A percentile compares a stretch with the other conserved stretches of the same genome.
These are phyloP conservation scores for Solanum tarapatanum DNA, from an alignment of 257 asterid genomes.

Conservation along the genomic window DNA sequence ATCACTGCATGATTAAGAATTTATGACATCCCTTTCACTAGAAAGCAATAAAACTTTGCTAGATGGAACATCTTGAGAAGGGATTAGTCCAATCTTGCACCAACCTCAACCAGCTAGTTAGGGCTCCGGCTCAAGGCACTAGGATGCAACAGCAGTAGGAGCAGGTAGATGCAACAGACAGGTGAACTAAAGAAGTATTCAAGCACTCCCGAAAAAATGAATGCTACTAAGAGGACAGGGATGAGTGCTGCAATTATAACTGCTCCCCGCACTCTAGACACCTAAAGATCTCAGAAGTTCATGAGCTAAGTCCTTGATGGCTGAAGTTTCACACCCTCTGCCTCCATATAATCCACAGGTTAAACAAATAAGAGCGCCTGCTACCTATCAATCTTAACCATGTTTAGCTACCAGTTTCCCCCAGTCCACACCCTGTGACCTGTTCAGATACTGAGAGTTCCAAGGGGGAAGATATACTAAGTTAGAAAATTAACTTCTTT, in stretches of 20 bases:
- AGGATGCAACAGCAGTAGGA: background rate
- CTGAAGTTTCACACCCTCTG: background rate
- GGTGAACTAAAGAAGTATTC: background rate
- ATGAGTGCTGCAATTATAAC: background rate
- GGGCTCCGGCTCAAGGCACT: background rate
- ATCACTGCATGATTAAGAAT: background rate
- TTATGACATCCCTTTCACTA: background rate
- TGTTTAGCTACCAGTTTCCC: background rate
- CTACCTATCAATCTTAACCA: background rate
- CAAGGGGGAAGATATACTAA: background rate
- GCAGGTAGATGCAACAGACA: background rate
- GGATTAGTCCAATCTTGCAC: background rate
- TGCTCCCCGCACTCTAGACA: background rate
- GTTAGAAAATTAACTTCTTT: background rate
- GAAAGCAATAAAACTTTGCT: background rate
- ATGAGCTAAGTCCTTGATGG: background rate
- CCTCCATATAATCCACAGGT: background rate
- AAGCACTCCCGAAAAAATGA: background rate
- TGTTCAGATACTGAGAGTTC: background rate
- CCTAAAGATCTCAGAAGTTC: background rate
- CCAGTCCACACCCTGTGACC: background rate
- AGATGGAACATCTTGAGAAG: background rate
- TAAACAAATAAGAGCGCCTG: background rate
- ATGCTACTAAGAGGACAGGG: background rate
- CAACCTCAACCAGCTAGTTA: background rate